phyloP scores from a whole-genome alignment of 2,329 filamentous ascomycete genomes.

The Zymoseptoria crescenta region DNA sequence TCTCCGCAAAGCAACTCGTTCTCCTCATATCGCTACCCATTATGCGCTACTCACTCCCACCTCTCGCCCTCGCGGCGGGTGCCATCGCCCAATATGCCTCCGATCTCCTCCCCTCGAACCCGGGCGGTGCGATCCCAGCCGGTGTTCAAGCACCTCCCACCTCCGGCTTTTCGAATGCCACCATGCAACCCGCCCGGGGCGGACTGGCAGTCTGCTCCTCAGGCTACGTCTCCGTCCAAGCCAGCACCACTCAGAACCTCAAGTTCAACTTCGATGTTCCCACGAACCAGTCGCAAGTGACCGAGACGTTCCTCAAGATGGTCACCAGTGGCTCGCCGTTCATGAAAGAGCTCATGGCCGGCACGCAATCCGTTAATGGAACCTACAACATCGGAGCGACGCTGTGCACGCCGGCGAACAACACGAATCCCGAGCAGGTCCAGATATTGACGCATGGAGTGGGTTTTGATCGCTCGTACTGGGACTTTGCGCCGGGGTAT shows the following conservation, averaged over 20 bases:
- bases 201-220: constrained; percentile 24
- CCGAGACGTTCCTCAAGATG: constrained; percentile 18
- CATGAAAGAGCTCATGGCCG: constrained; percentile 4
- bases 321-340: constrained; percentile 5
- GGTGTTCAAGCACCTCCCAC: constrained; percentile 8
- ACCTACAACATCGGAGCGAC: constrained; percentile 11
- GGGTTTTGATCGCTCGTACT: constrained; percentile 31
- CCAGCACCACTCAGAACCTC: constrained; percentile 20
- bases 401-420: constrained; percentile 8
- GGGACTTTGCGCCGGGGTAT: constrained; percentile 33
- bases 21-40: neutral
- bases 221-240: constrained; percentile 21
- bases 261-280: constrained; percentile 23
- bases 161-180: constrained; percentile 11
- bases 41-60: neutral
- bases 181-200: constrained; percentile 18
- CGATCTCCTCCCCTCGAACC: constrained; percentile 10
- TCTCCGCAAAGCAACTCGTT: neutral
- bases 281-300: constrained; percentile 22
- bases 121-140: constrained; percentile 12
- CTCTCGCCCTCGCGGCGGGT: constrained; percentile 5
- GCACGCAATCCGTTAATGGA: constrained; percentile 10
- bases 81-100: constrained; percentile 8
- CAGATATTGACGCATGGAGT: constrained; percentile 37
- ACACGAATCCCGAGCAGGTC: constrained; percentile 16